Evolutionary conservation across 2,329 filamentous ascomycete genomes (phyloP).

Genomic region (Rhynchosporium secalis): DNA sequence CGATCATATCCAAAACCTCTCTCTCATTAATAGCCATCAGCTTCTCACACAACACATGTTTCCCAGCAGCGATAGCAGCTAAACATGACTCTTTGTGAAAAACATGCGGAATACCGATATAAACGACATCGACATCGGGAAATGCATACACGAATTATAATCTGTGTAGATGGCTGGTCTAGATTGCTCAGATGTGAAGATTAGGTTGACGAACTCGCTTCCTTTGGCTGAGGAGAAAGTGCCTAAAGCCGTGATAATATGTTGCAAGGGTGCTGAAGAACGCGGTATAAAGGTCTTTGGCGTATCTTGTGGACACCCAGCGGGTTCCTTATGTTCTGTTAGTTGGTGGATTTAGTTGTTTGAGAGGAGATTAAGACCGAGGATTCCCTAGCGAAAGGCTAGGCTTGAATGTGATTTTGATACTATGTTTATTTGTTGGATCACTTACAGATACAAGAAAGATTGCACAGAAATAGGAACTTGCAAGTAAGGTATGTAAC

Average conservation of each 20-base stretch:
- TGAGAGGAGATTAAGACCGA: background rate
- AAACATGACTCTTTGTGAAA: slow-evolving; percentile 68
- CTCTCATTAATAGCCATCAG: slow-evolving; percentile 66
- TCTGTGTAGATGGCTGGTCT: slow-evolving; percentile 49
- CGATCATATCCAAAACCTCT: slow-evolving; percentile 57
- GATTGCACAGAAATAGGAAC: background rate
- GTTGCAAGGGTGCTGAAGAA: slow-evolving; percentile 42
- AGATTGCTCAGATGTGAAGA: slow-evolving; percentile 13
- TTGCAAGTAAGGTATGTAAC: background rate
- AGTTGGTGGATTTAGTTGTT: background rate
- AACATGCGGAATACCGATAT: slow-evolving; percentile 67
- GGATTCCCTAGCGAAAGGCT: slow-evolving; percentile 13
- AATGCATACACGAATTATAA: slow-evolving; percentile 64
- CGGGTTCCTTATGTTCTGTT: slow-evolving; percentile 40
- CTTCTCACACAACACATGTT: slow-evolving; percentile 69
- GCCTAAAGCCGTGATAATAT: slow-evolving; percentile 46
- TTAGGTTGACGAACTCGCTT: slow-evolving; percentile 41
- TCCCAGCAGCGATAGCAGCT: slow-evolving; percentile 61
- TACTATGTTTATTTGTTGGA: background rate
- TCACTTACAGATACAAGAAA: background rate
- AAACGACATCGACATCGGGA: slow-evolving; percentile 63
- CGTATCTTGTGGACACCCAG: slow-evolving; percentile 49
- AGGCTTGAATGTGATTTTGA: background rate
- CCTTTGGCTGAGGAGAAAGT: slow-evolving; percentile 44
- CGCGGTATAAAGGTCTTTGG: slow-evolving; percentile 45